These are phyloP conservation scores for Mycena capillaripes DNA, from an alignment of 768 basidiomycete genomes.

Conservation along the genomic window DNA sequence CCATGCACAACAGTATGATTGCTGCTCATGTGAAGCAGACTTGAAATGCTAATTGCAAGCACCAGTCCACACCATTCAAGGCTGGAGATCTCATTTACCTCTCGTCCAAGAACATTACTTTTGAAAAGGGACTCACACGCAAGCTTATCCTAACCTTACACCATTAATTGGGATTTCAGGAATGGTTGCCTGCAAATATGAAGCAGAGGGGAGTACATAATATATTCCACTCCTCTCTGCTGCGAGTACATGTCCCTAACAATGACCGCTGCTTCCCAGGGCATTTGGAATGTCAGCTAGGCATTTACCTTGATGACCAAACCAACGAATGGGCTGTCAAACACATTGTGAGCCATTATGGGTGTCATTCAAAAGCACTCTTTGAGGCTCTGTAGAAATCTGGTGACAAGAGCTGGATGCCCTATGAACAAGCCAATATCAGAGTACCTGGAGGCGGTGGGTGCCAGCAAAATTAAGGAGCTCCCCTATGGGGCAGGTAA, in stretches of 20 bases:
- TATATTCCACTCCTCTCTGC: constrained; percentile 44
- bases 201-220: constrained; percentile 34
- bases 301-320: neutral
- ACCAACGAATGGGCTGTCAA: constrained; percentile 43
- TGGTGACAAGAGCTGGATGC: constrained; percentile 50
- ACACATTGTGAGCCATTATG: constrained; percentile 40
- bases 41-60: constrained; percentile 41
- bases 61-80: constrained; percentile 28
- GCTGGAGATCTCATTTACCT: too few species aligned
- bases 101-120: too few species aligned
- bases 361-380: constrained; percentile 30
- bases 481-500: constrained; percentile 10
- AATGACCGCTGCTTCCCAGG: constrained; percentile 40
- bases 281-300: neutral
- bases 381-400: constrained; percentile 49
- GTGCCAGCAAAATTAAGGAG: constrained; percentile 32
- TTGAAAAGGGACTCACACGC: too few species aligned
- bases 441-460: constrained; percentile 48
- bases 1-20: constrained; percentile 44
- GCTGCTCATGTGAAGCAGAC: constrained; percentile 47
- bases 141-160: constrained; percentile 49
- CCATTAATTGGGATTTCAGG: constrained; percentile 28
- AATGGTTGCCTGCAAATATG: constrained; percentile 38
- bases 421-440: constrained; percentile 40
- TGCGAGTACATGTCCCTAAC: constrained; percentile 50